Evolutionary conservation across 768 basidiomycete genomes (phyloP).

Genomic region (Austroboletus eburneus): DNA sequence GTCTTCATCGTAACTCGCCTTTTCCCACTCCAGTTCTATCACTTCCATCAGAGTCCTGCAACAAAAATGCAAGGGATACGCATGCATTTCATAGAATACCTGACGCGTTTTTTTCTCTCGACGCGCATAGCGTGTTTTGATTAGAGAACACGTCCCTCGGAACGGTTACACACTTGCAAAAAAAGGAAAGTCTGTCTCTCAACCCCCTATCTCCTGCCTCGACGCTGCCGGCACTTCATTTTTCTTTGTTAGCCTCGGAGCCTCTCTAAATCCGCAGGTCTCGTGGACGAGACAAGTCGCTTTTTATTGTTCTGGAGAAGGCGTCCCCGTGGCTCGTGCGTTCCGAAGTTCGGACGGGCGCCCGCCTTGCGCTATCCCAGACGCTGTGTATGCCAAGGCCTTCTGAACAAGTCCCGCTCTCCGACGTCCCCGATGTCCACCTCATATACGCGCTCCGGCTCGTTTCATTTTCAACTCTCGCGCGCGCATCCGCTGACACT

Average conservation of each 20-base stretch:
- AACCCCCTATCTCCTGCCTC: conserved; percentile 9
- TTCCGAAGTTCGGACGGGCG: neutral
- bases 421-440: no score
- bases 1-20: conserved; percentile 6
- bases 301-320: conserved; percentile 7
- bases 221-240: conserved; percentile 12
- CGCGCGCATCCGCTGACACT: no score
- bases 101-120: neutral
- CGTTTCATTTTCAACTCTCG: neutral
- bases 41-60: neutral
- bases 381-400: no score
- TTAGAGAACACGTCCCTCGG: neutral
- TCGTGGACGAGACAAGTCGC: conserved; percentile 1
- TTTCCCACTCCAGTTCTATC: conserved; percentile 20
- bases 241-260: conserved; percentile 16
- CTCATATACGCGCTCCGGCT: neutral
- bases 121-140: neutral
- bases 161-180: conserved; percentile 5
- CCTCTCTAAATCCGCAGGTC: conserved; percentile 16
- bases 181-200: conserved; percentile 3
- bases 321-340: neutral
- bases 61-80: conserved; percentile 5
- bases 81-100: conserved; percentile 15
- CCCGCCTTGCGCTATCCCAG: no score
- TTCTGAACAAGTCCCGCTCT: no score